Base-by-base conservation (phyloP, 208 protist species). In the Trypanosoma rangeli region DNA sequence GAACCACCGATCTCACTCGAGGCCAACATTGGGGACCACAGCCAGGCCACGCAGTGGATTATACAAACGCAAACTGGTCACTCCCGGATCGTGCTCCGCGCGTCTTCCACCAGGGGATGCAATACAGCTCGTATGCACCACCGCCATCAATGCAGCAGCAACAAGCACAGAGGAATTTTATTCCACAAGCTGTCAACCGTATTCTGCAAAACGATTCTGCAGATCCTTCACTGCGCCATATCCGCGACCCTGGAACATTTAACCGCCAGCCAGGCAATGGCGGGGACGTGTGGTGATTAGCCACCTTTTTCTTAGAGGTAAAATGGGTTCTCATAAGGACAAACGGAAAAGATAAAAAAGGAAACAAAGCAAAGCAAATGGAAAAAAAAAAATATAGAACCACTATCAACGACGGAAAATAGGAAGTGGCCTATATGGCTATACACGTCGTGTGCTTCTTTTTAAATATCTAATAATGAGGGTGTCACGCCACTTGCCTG, bases 81-180 rank as follows among this genome's bases (percentile, higher is more conserved):
- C 64, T 82, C 18, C 78, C 67, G 35, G 82, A 73, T 5, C 37
- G 46, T 31, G 54, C 42, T 29, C 57, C 44, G 26, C 65, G 70
- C 31, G 44, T 52, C 28, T 73, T 76, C 31, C 79, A 83, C 31
- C 61, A 74, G 50, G 78, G 80, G 66, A 60, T 79, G 54, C 83
- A 82, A 63, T 88, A 88, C 70, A 85, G 75, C 59, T 85, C 79
- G 3, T 88, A 88, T 64, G 68, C 76, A 5, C 57, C 74, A 22
- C 64, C 78, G 42, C 67, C 54, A 13, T 28, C 56, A 0, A 7
- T 57, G 44, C 76, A 77, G 63, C 68, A 60, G 61, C 56, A 63
- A 33, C 68, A 73, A 33, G 35, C 28, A 42, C 37, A 64, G 26
- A 70, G 78, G 53, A 74, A 73, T 54, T 74, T 68, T 42, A 50